phyloP scores from a whole-genome alignment of 305 asterid genomes.

The Rubia peregrina region DNA sequence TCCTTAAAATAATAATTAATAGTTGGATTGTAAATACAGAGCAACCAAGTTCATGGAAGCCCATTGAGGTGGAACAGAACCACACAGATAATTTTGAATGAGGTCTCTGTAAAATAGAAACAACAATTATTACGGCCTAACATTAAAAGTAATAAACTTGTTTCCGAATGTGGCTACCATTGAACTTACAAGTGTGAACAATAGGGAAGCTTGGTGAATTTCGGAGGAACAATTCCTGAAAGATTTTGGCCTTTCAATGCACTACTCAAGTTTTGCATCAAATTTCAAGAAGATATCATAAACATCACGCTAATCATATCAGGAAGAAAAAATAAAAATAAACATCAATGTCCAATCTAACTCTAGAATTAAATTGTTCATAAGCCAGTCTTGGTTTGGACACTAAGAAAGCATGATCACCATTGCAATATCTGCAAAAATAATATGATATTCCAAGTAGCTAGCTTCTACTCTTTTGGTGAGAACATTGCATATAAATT shows the following conservation, averaged over 20 bases:
- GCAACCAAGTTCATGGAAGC: constrained; percentile 59
- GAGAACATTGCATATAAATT: too few species aligned
- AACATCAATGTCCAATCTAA: too few species aligned
- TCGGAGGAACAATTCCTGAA: constrained; percentile 60
- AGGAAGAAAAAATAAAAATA: too few species aligned
- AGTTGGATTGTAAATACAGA: constrained; percentile 55
- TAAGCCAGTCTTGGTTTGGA: too few species aligned
- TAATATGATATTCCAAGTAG: too few species aligned
- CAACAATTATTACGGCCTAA: not conserved
- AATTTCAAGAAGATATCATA: not conserved
- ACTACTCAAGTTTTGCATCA: constrained; percentile 32
- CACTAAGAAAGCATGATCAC: too few species aligned
- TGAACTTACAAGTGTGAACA: constrained; percentile 58
- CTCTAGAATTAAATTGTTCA: too few species aligned
- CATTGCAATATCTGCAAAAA: too few species aligned
- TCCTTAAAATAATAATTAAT: too few species aligned
- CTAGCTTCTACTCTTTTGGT: too few species aligned
- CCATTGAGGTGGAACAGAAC: constrained; percentile 77
- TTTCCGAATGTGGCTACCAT: not conserved
- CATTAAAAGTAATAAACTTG: not conserved
- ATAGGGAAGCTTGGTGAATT: constrained; percentile 62
- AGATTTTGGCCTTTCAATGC: constrained; percentile 74
- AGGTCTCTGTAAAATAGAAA: constrained; percentile 60
- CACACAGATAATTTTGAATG: constrained; percentile 63
- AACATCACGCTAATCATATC: not conserved